phyloP scores from a whole-genome alignment of 805 yeast genomes.

The Yamadazyma insecticola region DNA sequence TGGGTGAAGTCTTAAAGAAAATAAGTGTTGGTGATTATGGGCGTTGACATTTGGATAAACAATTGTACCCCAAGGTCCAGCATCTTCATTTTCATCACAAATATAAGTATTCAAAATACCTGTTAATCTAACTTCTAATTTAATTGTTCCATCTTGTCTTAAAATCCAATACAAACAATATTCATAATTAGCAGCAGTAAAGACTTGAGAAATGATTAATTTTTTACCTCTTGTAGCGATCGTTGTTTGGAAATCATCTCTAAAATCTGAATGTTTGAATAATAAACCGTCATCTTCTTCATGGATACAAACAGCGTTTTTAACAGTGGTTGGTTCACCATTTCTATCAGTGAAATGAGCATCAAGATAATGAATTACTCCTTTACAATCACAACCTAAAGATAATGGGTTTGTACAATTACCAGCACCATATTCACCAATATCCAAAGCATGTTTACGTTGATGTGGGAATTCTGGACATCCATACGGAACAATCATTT shows the following conservation, averaged over 20 bases:
- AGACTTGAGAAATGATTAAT: constrained; percentile 72
- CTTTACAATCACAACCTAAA: constrained; percentile 82
- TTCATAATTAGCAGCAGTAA: constrained; percentile 85
- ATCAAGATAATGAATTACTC: constrained; percentile 77
- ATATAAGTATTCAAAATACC: constrained; percentile 77
- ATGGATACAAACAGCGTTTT: constrained; percentile 78
- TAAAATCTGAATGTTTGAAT: constrained; percentile 79
- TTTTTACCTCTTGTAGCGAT: constrained; percentile 72
- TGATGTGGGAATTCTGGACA: constrained; percentile 77
- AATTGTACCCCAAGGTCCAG: constrained; percentile 75
- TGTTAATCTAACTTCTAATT: constrained; percentile 72
- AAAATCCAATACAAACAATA: constrained; percentile 81
- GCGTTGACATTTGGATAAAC: constrained; percentile 81
- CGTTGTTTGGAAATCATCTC: constrained; percentile 73
- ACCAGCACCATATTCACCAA: constrained; percentile 88
- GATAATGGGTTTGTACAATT: constrained; percentile 76
- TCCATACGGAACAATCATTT: constrained; percentile 86
- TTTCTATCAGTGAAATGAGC: constrained; percentile 66
- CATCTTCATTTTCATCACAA: constrained; percentile 58
- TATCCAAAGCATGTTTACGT: constrained; percentile 81
- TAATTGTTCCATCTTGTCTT: constrained; percentile 80
- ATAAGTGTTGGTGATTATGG: constrained; percentile 83
- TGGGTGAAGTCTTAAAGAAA: constrained; percentile 74
- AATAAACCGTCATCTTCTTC: constrained; percentile 82
- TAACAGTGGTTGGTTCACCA: constrained; percentile 67